A percentile compares a stretch with the other conserved stretches of the same genome.
These are phyloP conservation scores for Apiotrichum laibachii DNA, from an alignment of 1,284 basidiomycete species.

Conservation along the genomic window DNA sequence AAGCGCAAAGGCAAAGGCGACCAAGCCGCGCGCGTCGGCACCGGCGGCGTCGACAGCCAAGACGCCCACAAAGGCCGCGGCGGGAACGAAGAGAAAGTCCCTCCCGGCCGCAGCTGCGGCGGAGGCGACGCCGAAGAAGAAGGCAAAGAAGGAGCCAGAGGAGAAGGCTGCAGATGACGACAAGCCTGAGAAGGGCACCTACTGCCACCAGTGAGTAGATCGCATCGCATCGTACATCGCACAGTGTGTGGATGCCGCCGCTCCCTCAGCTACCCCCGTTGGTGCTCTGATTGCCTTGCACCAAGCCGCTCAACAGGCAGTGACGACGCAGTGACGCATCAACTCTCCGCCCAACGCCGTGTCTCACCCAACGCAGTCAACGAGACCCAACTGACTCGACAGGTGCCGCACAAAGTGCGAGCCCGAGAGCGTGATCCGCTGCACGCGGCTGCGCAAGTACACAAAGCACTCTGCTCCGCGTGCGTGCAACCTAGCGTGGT, in stretches of 20 bases:
- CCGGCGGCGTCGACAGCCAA: not conserved
- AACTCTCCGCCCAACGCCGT: no score
- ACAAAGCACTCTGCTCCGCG: constrained; percentile 15
- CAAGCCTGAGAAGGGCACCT: constrained; percentile 23
- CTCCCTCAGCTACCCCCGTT: not conserved
- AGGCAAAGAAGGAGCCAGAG: constrained; percentile 10
- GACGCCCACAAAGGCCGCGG: not conserved
- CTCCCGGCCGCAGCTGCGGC: not conserved
- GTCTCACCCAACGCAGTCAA: no score
- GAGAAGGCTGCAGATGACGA: constrained; percentile 3
- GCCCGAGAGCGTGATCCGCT: constrained; percentile 28
- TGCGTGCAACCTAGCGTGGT: constrained; percentile 36
- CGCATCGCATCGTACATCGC: not conserved
- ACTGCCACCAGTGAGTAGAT: constrained; percentile 37
- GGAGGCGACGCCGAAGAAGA: constrained; percentile 4
- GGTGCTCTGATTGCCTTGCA: no score
- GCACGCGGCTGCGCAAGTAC: constrained; percentile 30
- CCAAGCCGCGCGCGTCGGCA: not conserved
- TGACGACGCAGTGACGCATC: no score
- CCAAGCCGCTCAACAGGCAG: no score
- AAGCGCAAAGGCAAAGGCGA: not conserved
- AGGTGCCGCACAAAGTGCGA: constrained; percentile 20
- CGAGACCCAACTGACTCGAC: not conserved
- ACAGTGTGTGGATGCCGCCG: not conserved
- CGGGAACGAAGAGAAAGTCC: constrained; percentile 13